Evolutionary conservation across 108 stramenopile species (phyloP).

Genomic region (Chaetoceros tenuissimus): DNA sequence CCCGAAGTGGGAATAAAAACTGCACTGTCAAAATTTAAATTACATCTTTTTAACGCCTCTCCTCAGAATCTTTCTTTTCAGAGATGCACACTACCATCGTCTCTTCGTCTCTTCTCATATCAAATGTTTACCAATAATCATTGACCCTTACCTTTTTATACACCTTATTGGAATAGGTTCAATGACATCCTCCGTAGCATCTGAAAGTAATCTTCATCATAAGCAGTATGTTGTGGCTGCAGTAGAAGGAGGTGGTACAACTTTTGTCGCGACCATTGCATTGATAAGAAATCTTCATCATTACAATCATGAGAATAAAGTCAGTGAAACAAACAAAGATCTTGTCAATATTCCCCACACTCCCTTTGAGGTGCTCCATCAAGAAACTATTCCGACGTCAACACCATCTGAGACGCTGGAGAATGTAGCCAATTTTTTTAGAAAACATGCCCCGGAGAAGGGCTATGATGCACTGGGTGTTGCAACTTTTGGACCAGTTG

Average conservation of each 20-base stretch:
- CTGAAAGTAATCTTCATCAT: too few species aligned
- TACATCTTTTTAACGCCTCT: too few species aligned
- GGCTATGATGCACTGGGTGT: slow-evolving; percentile 79
- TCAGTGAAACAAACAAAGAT: neutral
- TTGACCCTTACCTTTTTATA: too few species aligned
- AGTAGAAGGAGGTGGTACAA: slow-evolving; percentile 94
- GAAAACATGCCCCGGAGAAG: slow-evolving; percentile 16
- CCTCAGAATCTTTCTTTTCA: too few species aligned
- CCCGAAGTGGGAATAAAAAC: too few species aligned
- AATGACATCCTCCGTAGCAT: too few species aligned
- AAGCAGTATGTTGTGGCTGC: slow-evolving; percentile 80
- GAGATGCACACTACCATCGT: too few species aligned
- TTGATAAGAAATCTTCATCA: slow-evolving; percentile 13
- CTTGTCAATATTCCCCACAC: slow-evolving; percentile 18
- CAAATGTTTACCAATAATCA: too few species aligned
- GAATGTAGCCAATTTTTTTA: slow-evolving; percentile 38
- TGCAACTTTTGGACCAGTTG: slow-evolving; percentile 91
- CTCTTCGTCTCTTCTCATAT: too few species aligned
- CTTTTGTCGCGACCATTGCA: slow-evolving; percentile 79
- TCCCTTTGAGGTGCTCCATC: slow-evolving; percentile 28
- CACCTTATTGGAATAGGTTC: too few species aligned
- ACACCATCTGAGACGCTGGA: slow-evolving; percentile 38
- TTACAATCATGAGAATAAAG: slow-evolving; percentile 11
- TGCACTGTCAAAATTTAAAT: too few species aligned
- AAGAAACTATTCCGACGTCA: slow-evolving; percentile 37